Evolutionary conservation across 768 basidiomycete genomes (phyloP).

Genomic region (Cytidiella melzeri): DNA sequence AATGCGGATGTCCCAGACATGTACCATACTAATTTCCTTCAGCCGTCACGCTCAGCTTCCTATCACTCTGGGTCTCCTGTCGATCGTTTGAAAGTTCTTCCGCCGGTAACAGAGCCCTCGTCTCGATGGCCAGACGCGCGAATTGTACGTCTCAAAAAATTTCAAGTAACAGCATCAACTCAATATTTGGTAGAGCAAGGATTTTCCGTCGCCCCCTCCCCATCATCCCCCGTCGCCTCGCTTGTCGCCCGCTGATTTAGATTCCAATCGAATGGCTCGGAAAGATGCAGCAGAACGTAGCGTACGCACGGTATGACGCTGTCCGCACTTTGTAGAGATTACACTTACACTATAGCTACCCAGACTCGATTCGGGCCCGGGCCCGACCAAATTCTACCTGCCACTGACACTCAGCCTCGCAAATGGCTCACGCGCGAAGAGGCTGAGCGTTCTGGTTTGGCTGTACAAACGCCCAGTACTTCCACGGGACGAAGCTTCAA

Average conservation of each 20-base stretch:
- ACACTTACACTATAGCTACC: neutral
- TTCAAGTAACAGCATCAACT: no score
- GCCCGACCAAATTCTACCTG: neutral
- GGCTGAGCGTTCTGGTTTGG: neutral
- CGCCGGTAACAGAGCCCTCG: neutral
- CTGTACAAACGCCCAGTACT: neutral
- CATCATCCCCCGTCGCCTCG: no score
- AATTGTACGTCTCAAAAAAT: no score
- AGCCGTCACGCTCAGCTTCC: neutral
- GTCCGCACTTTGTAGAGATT: neutral
- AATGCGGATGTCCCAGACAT: no score
- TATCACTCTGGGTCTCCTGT: neutral
- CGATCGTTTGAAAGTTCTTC: neutral
- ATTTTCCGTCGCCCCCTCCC: no score
- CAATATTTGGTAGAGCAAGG: no score
- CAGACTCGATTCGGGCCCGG: neutral
- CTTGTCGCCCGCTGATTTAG: no score
- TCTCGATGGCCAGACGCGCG: neutral
- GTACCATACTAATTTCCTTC: neutral
- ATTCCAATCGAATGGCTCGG: no score
- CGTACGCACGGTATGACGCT: neutral
- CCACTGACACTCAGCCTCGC: neutral
- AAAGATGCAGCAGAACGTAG: neutral
- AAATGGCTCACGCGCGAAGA: neutral
- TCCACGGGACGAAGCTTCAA: no score